phyloP scores from a whole-genome alignment of 768 basidiomycete genomes.

The Steccherinum ochraceum region DNA sequence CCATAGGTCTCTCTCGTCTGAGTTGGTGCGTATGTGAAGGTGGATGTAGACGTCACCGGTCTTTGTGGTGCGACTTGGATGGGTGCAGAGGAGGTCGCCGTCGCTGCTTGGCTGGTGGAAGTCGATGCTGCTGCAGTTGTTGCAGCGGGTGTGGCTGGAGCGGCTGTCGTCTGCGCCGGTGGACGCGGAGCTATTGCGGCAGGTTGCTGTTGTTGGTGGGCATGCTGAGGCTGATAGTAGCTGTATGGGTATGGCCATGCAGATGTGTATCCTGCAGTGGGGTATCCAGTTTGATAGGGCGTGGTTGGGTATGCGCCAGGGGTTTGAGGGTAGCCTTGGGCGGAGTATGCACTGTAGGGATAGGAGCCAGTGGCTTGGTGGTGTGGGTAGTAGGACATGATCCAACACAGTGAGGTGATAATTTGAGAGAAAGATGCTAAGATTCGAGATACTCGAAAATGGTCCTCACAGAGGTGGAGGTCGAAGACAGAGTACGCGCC shows the following conservation, averaged over 20 bases:
- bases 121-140: constrained; percentile 10
- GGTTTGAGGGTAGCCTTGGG: constrained; percentile 12
- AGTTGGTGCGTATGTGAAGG: constrained; percentile 50
- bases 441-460: no score
- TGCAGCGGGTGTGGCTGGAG: constrained; percentile 19
- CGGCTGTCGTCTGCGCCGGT: constrained; percentile 10
- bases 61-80: neutral
- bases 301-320: constrained; percentile 20
- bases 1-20: constrained; percentile 42
- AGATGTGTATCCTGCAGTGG: constrained; percentile 57
- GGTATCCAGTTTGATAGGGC: constrained; percentile 33
- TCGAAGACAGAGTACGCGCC: no score
- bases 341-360: constrained; percentile 52
- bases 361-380: constrained; percentile 44
- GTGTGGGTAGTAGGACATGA: constrained; percentile 27
- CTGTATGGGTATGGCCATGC: constrained; percentile 64
- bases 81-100: neutral
- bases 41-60: constrained; percentile 22
- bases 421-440: no score
- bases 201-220: constrained; percentile 9
- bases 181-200: constrained; percentile 8
- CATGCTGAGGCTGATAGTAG: constrained; percentile 33
- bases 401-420: neutral
- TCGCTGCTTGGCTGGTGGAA: no score
- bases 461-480: no score